Evolutionary conservation across 192 early-diverging fungal genomes (phyloP), one percentile per base, ranked within the genome.

Genomic region (Backusella sp.): DNA sequence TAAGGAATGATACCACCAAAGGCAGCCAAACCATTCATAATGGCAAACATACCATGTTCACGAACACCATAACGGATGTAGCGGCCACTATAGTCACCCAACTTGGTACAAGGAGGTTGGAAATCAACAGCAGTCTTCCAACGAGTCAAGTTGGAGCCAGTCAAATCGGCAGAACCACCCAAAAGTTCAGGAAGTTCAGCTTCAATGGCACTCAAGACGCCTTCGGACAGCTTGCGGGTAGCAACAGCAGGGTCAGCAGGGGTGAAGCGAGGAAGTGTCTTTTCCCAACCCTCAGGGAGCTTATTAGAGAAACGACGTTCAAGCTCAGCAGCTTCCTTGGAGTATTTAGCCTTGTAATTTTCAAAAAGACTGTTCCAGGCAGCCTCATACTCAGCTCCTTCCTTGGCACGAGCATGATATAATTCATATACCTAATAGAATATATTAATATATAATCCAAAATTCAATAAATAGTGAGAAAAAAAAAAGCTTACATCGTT

Each of bases 21-120:
- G 32, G 94, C 92, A 44, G 88, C 80, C 68, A 97, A 83, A 66
- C 96, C 96, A 84, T 99, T 99, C 87, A 92, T 90, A 76, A 93
- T 90, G 26, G 93, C 94, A 12, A 92, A 90, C 98, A 99, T 99
- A 56, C 91, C 97, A 80, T 98, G 97, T 85, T 99, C 98, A 82
- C 98, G 94, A 74, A 99, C 96, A 85, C 96, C 96, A 77, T 91
- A 98, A 62, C 96, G 93, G 76, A 98, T 76, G 80, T 97, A 97
- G 9, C 95, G 90, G 8, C 96, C 96, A 62, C 87, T 82, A 80
- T 95, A 96, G 66, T 82, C 84, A 74, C 96, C 96, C 75, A 96
- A 84, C 2, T 80, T 79, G 23, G 91, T 93, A 34, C 81, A 68
- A 52, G 81, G 77, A 17, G 87, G 88, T 85, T 97, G 95, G 90